Conservation (phyloP, 2,329 filamentous ascomycete species). For the Botrytis squamosa region DNA sequence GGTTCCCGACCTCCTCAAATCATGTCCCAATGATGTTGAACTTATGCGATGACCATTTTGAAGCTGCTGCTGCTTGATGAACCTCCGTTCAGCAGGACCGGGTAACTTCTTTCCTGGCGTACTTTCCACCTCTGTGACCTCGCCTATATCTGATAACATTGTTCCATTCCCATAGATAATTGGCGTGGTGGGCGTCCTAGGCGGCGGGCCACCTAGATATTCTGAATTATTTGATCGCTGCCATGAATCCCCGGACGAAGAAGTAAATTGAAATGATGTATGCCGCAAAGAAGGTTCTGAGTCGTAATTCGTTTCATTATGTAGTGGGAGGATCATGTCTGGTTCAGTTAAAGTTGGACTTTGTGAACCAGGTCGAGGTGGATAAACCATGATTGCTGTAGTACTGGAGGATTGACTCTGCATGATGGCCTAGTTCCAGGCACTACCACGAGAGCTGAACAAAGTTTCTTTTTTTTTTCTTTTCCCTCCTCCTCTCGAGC, state of each 20-base stretch:
- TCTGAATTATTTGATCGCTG: constrained; percentile 32
- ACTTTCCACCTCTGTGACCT: constrained; percentile 54
- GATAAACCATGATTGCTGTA: constrained; percentile 41
- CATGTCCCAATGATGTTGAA: constrained; percentile 48
- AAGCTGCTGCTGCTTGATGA: constrained; percentile 32
- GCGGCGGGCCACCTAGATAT: constrained; percentile 40
- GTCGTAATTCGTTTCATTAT: constrained; percentile 55
- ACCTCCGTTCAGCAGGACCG: constrained; percentile 36
- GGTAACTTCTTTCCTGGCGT: constrained; percentile 43
- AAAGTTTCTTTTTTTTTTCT: background rate
- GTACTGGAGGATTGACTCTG: constrained; percentile 34
- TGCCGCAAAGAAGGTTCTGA: constrained; percentile 49
- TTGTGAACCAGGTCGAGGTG: constrained; percentile 66
- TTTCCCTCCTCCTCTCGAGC: background rate
- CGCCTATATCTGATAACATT: constrained; percentile 65
- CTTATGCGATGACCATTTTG: constrained; percentile 40
- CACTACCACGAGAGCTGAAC: background rate
- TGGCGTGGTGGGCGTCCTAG: constrained; percentile 55
- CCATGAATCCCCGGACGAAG: constrained; percentile 39
- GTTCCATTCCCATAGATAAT: constrained; percentile 70
- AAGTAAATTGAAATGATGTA: constrained; percentile 43
- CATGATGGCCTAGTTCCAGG: constrained; percentile 30
- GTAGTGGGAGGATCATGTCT: constrained; percentile 85
- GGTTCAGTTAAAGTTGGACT: constrained; percentile 90
- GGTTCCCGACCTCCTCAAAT: constrained; percentile 48